Evolutionary conservation across 306 rosid genomes (phyloP).

Genomic region (Dalbergia oliveri): DNA sequence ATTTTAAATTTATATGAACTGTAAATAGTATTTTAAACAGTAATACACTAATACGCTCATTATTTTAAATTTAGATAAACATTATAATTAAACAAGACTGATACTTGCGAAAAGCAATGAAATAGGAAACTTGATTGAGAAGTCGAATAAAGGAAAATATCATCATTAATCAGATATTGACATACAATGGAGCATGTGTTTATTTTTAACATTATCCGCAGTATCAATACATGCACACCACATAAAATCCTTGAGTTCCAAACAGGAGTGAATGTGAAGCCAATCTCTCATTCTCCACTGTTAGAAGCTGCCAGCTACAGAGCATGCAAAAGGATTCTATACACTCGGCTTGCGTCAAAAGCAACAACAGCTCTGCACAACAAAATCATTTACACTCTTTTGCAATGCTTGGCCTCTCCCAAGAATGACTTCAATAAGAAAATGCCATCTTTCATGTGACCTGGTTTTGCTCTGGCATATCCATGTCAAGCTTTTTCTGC

Average conservation of each 20-base stretch:
- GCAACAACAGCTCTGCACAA: slow-evolving; percentile 15
- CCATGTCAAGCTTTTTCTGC: slow-evolving; percentile 35
- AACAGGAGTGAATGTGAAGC: slow-evolving; percentile 29
- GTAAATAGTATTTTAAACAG: too few relatives aligned
- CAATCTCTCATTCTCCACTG: background rate
- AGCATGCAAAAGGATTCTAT: slow-evolving; percentile 10
- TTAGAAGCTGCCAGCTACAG: slow-evolving; percentile 34
- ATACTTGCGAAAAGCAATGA: too few relatives aligned
- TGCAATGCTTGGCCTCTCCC: slow-evolving; percentile 30
- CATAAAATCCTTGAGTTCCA: slow-evolving; percentile 28
- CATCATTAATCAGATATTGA: slow-evolving; percentile 27
- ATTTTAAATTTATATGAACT: background rate
- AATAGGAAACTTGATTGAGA: slow-evolving; percentile 12
- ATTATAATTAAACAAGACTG: background rate
- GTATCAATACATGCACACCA: slow-evolving; percentile 28
- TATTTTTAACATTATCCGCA: slow-evolving; percentile 11
- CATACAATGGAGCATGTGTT: slow-evolving; percentile 29
- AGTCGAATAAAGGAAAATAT: slow-evolving; percentile 9
- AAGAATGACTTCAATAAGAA: slow-evolving; percentile 3
- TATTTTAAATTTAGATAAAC: too few relatives aligned
- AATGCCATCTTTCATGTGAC: slow-evolving; percentile 24
- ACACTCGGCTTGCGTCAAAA: slow-evolving; percentile 3
- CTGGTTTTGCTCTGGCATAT: slow-evolving; percentile 26
- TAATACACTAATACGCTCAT: background rate
- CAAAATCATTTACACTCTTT: slow-evolving; percentile 33